Percentiles rank a stretch among this genome's conserved stretches.
phyloP scores from a whole-genome alignment of 2,329 filamentous ascomycete genomes.

The Stachybotrys echinatus region DNA sequence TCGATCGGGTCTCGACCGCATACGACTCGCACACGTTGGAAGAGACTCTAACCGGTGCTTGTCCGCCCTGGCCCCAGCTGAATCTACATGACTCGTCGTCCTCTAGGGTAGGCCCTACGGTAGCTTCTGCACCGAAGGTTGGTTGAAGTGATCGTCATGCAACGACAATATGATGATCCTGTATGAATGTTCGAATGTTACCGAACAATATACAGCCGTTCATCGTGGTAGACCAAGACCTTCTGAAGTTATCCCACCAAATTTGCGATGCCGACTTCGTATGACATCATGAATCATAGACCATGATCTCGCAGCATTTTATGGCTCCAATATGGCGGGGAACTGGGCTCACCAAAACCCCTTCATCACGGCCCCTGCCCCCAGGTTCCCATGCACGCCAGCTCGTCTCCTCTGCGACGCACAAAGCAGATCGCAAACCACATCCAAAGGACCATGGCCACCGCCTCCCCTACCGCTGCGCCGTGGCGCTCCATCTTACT shows the following conservation, averaged over 20 bases:
- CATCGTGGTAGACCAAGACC: neutral
- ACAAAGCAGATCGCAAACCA: conserved; percentile 20
- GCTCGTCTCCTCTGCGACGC: conserved; percentile 11
- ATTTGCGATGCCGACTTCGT: neutral
- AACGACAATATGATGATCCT: too few species aligned
- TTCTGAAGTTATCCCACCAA: neutral
- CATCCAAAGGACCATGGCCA: conserved; percentile 20
- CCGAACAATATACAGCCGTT: too few species aligned
- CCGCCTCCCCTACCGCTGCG: conserved; percentile 26
- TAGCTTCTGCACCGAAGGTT: too few species aligned
- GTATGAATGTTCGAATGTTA: too few species aligned
- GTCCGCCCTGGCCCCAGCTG: too few species aligned
- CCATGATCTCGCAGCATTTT: neutral
- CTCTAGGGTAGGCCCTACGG: too few species aligned
- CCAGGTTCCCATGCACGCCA: neutral
- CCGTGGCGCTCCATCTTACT: conserved; percentile 51
- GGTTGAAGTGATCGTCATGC: too few species aligned
- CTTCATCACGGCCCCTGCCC: neutral
- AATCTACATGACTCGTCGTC: too few species aligned
- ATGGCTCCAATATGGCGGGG: neutral
- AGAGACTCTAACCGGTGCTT: too few species aligned
- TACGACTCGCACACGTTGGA: too few species aligned
- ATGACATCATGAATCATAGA: neutral
- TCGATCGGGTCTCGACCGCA: too few species aligned
- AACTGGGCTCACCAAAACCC: neutral